These are phyloP conservation scores for Ascobolus immersus DNA, from an alignment of 495 filamentous ascomycete genomes.

Conservation along the genomic window DNA sequence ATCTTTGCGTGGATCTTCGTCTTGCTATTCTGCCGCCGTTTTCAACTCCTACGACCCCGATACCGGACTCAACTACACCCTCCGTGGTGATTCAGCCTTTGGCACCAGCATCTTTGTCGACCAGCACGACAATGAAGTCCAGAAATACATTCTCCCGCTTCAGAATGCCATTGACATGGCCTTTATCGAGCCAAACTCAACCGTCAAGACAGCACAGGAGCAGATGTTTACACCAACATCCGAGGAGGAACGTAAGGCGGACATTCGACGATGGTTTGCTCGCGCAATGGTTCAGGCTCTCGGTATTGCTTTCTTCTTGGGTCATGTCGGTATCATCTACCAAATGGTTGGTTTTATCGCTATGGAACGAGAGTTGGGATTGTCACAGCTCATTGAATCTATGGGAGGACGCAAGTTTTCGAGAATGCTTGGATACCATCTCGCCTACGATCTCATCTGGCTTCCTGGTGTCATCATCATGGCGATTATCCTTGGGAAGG, in stretches of 20 bases:
- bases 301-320: slow-evolving; percentile 40
- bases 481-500: slow-evolving; percentile 31
- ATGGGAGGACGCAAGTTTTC: slow-evolving; percentile 58
- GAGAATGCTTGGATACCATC: slow-evolving; percentile 37
- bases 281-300: slow-evolving; percentile 36
- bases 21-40: slow-evolving; percentile 48
- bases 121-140: slow-evolving; percentile 33
- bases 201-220: slow-evolving; percentile 19
- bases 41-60: slow-evolving; percentile 45
- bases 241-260: slow-evolving; percentile 31
- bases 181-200: slow-evolving; percentile 8
- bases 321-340: slow-evolving; percentile 44
- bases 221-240: slow-evolving; percentile 50
- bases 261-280: slow-evolving; percentile 23
- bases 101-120: slow-evolving; percentile 32
- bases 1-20: slow-evolving; percentile 40
- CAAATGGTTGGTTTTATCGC: slow-evolving; percentile 55
- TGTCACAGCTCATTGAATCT: slow-evolving; percentile 55
- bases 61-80: slow-evolving; percentile 59
- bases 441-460: slow-evolving; percentile 44
- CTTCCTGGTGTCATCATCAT: slow-evolving; percentile 43
- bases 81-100: slow-evolving; percentile 43
- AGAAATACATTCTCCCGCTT: slow-evolving; percentile 46
- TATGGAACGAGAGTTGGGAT: slow-evolving; percentile 49
- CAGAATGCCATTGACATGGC: slow-evolving; percentile 61